Evolutionary conservation across 108 stramenopile genomes (phyloP), one percentile per base, ranked within the genome.

Genomic region (Cyclotella atomus): DNA sequence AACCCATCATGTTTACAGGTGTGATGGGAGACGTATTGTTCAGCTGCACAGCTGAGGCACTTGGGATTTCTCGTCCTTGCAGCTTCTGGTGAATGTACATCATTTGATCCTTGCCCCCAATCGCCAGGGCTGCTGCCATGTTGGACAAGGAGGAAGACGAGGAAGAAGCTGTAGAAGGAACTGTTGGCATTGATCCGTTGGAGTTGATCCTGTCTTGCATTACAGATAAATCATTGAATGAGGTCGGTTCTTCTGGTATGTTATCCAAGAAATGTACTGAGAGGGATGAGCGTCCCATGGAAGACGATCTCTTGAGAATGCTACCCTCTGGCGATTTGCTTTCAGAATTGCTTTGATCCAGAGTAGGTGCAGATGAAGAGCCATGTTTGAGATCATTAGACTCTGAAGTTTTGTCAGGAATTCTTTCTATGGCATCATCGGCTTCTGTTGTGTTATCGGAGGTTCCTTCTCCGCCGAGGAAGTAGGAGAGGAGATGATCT

Each of bases 401-500:
- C 24, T 24, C 0, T 23, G 34, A n/a, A 21, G 41, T 17, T 3
- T 57, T 2, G 43, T 61, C 66, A 15, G 24, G 3, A 28, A 20
- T 56, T 68, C n/a, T 54, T 36, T 65, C 60, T 23, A 17, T 14
- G 10, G 60, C 60, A 43, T 10, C 52, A n/a, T 69, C 32, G 24
- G 67, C 59, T 25, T 29, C 68, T 3, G 30, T 47, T 3, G 28
- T 44, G 60, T 32, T 36, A 24, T 78, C 64, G 0, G 43, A 20
- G 41, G 47, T 28, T 34, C 28, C 50, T 15, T 76, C 76, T 27
- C 79, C 83, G 1, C 87, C 91, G 29, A 91, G 72, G 75, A 91
- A 91, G 60, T 89, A 91, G 2, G 85, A 88, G 41, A 91, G 68
- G 53, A 91, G 73, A 81, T 91, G 88, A 50, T 87, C 90, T 88